phyloP scores from a whole-genome alignment of 148 eudicot species.

The Pharnaceum exiguum region DNA sequence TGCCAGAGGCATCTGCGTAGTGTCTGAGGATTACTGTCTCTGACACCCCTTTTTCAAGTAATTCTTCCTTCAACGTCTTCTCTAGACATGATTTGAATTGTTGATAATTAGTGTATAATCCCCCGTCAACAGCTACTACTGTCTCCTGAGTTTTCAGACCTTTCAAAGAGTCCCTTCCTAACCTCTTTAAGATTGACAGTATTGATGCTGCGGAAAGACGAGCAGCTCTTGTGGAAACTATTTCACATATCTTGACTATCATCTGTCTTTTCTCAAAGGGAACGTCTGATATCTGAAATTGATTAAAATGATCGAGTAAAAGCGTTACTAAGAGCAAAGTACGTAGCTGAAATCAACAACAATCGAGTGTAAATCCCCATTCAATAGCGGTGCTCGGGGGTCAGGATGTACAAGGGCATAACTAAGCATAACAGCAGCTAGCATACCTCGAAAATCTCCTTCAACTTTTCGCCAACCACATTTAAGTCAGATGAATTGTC shows the following conservation, averaged over 20 bases:
- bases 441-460: conserved; percentile 48
- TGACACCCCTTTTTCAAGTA: conserved; percentile 43
- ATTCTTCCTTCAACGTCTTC: conserved; percentile 45
- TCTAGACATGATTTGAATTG: conserved; percentile 57
- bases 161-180: conserved; percentile 45
- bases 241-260: conserved; percentile 57
- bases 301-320: too few relatives aligned
- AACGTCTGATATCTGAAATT: too few relatives aligned
- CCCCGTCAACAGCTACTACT: conserved; percentile 76
- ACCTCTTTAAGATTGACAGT: conserved; percentile 66
- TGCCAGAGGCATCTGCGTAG: conserved; percentile 76
- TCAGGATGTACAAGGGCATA: too few relatives aligned
- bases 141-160: conserved; percentile 44
- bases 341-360: too few relatives aligned
- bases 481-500: conserved; percentile 65
- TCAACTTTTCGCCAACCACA: conserved; percentile 45
- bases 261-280: conserved; percentile 47
- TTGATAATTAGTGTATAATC: conserved; percentile 54
- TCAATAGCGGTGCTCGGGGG: too few relatives aligned
- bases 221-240: conserved; percentile 72
- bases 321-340: too few relatives aligned
- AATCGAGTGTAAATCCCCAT: too few relatives aligned
- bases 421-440: too few relatives aligned
- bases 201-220: conserved; percentile 88
- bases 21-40: conserved; percentile 42